Evolutionary conservation across 805 yeast species (phyloP).

Genomic region (Candida insectorum): DNA sequence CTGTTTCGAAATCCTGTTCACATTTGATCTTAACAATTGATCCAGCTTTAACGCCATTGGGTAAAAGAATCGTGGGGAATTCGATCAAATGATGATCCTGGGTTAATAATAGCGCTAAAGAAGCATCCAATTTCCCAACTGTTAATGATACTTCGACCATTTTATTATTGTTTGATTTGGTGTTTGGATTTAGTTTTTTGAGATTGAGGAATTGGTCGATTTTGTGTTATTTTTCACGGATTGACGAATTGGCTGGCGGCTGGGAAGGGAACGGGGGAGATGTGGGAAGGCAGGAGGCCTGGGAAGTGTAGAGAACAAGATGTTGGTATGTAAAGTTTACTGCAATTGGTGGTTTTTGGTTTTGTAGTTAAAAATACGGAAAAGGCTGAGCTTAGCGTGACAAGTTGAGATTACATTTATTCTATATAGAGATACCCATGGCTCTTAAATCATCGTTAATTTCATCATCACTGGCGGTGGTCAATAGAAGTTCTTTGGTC

Average conservation of each 20-base stretch:
- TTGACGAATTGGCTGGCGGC: too few species aligned
- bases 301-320: too few species aligned
- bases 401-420: too few species aligned
- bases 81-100: constrained; percentile 92
- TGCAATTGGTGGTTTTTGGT: too few species aligned
- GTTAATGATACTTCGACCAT: constrained; percentile 92
- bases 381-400: too few species aligned
- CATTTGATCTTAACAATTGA: constrained; percentile 84
- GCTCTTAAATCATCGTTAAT: constrained; percentile 67
- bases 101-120: constrained; percentile 85
- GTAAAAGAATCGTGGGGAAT: constrained; percentile 91
- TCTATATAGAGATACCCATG: constrained; percentile 47
- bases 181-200: too few species aligned
- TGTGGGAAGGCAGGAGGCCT: too few species aligned
- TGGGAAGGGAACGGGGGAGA: too few species aligned
- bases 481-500: constrained; percentile 37
- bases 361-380: too few species aligned
- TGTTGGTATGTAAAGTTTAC: too few species aligned
- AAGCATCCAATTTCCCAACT: constrained; percentile 94
- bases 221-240: too few species aligned
- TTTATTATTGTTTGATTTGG: not conserved
- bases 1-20: constrained; percentile 70
- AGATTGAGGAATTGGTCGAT: too few species aligned
- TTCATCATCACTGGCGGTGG: constrained; percentile 67
- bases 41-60: constrained; percentile 89